These are phyloP conservation scores for Cyclaneusma minus DNA, from an alignment of 2,329 filamentous ascomycete species.

Conservation along the genomic window DNA sequence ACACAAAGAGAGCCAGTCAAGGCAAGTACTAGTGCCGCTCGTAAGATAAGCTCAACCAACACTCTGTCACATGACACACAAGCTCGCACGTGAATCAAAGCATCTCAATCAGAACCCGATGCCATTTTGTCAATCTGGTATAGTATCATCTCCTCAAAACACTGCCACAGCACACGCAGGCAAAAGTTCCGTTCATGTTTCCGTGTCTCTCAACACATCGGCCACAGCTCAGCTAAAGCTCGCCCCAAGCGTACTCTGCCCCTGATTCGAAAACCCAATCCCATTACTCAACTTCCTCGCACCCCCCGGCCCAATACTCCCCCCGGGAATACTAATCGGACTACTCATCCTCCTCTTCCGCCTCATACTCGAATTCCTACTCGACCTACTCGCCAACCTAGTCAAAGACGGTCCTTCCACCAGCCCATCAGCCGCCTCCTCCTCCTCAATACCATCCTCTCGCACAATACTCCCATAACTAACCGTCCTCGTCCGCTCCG, in stretches of 20 bases:
- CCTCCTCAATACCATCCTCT: conserved; percentile 6
- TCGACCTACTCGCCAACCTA: conserved; percentile 1
- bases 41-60: too few species aligned
- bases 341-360: conserved; percentile 13
- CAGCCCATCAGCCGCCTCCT: conserved; percentile 11
- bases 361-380: conserved; percentile 1
- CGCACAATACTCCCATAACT: conserved; percentile 9
- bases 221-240: conserved; percentile 11
- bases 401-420: conserved; percentile 7
- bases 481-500: conserved; percentile 6
- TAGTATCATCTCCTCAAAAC: too few species aligned
- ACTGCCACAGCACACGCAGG: too few species aligned
- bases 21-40: too few species aligned
- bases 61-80: too few species aligned
- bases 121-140: too few species aligned
- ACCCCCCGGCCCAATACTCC: conserved; percentile 16
- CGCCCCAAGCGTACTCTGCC: conserved; percentile 17
- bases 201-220: too few species aligned
- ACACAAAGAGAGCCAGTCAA: too few species aligned
- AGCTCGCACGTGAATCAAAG: too few species aligned
- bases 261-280: conserved; percentile 15
- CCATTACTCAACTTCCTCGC: conserved; percentile 17
- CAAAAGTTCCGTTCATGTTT: too few species aligned
- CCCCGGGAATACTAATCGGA: conserved; percentile 15
- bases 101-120: too few species aligned